These are phyloP conservation scores for Symbiotaphrina buchneri DNA, from an alignment of 495 filamentous ascomycete genomes.

Conservation along the genomic window DNA sequence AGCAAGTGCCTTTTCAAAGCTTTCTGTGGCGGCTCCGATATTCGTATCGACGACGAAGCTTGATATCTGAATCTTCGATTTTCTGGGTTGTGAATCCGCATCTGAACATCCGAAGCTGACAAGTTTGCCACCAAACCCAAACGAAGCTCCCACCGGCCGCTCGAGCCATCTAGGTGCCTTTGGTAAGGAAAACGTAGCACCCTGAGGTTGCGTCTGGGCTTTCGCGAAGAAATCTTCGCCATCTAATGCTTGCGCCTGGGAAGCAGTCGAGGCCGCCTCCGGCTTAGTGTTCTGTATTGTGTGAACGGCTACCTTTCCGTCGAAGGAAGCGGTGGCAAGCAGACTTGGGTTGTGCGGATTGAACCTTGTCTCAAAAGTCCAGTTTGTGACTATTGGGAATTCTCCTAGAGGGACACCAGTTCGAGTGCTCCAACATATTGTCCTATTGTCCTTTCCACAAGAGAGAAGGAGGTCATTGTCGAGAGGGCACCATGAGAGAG, in stretches of 20 bases:
- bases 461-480: constrained; percentile 82
- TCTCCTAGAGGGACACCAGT: constrained; percentile 72
- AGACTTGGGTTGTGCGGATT: constrained; percentile 82
- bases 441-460: constrained; percentile 90
- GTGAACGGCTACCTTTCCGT: constrained; percentile 82
- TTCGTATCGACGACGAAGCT: constrained; percentile 72
- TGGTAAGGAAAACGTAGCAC: constrained; percentile 61
- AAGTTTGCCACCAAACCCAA: constrained; percentile 90
- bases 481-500: constrained; percentile 87
- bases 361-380: constrained; percentile 92
- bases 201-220: constrained; percentile 77
- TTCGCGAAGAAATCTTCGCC: constrained; percentile 94
- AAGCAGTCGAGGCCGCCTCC: constrained; percentile 23
- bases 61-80: constrained; percentile 64
- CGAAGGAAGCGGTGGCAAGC: constrained; percentile 86
- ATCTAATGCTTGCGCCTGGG: constrained; percentile 48
- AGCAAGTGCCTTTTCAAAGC: constrained; percentile 66
- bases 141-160: constrained; percentile 65
- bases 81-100: constrained; percentile 29
- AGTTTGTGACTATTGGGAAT: constrained; percentile 93
- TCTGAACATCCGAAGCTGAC: constrained; percentile 44
- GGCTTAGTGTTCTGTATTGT: constrained; percentile 70
- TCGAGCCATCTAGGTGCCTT: constrained; percentile 85
- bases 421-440: constrained; percentile 89
- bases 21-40: constrained; percentile 62